These are phyloP conservation scores for Phytophthora pinifolia DNA, from an alignment of 352 stramenopile genomes.

Conservation along the genomic window DNA sequence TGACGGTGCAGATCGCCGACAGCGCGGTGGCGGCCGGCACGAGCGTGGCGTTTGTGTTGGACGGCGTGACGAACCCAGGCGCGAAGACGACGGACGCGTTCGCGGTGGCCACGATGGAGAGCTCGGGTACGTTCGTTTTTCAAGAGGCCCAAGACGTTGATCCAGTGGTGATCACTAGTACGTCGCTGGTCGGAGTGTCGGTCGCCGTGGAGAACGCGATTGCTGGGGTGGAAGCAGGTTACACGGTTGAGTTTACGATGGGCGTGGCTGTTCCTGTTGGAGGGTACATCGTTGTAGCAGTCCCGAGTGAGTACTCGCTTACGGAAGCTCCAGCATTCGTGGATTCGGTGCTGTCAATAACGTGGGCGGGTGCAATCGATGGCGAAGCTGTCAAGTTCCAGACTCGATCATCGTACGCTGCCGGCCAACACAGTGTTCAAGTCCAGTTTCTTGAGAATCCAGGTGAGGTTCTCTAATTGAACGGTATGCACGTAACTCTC, in stretches of 20 bases:
- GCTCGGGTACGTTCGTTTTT: not conserved
- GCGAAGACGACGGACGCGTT: constrained; percentile 43
- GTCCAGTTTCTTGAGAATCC: constrained; percentile 36
- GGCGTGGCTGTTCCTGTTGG: constrained; percentile 22
- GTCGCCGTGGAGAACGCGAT: constrained; percentile 9
- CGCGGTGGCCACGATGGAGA: constrained; percentile 38
- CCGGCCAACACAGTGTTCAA: constrained; percentile 20
- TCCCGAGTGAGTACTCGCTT: constrained; percentile 20
- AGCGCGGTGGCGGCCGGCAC: constrained; percentile 25
- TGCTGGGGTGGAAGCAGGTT: constrained; percentile 26
- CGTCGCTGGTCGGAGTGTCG: not conserved
- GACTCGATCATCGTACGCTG: constrained; percentile 4
- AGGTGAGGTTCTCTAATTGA: constrained; percentile 21
- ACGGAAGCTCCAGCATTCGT: constrained; percentile 13
- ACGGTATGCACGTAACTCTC: not conserved
- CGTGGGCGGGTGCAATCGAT: constrained; percentile 11
- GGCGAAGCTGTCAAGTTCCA: constrained; percentile 19
- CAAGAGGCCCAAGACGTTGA: no score
- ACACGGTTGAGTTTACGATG: constrained; percentile 18
- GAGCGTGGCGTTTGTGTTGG: constrained; percentile 44
- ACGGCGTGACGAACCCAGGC: constrained; percentile 55
- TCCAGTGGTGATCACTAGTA: constrained; percentile 6
- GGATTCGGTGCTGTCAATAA: constrained; percentile 5
- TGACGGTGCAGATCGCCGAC: constrained; percentile 30
- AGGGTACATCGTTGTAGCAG: constrained; percentile 27